Evolutionary conservation across 208 protist species (phyloP).

Genomic region (Leishmania guyanensis): DNA sequence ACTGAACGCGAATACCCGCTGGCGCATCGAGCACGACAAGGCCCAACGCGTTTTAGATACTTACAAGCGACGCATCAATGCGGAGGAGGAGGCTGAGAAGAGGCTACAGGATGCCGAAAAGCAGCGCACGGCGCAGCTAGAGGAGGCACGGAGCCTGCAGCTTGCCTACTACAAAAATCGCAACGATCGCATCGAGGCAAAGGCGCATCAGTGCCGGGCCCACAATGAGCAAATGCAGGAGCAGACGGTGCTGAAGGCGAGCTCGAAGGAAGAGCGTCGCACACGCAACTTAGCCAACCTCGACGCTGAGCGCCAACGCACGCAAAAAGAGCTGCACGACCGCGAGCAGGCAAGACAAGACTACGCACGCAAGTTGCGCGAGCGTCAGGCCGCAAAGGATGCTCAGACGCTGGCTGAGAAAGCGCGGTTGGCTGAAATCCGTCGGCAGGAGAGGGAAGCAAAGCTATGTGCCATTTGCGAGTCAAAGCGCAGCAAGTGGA

Average conservation of each 20-base stretch:
- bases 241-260: slow-evolving; percentile 43
- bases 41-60: slow-evolving; percentile 39
- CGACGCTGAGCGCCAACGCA: slow-evolving; percentile 42
- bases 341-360: slow-evolving; percentile 40
- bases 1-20: slow-evolving; percentile 36
- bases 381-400: slow-evolving; percentile 30
- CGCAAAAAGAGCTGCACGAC: slow-evolving; percentile 54
- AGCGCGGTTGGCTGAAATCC: slow-evolving; percentile 32
- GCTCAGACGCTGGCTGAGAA: slow-evolving; percentile 40
- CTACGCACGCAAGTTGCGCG: slow-evolving; percentile 36
- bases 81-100: slow-evolving; percentile 39
- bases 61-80: slow-evolving; percentile 41
- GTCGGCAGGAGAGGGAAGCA: slow-evolving; percentile 44
- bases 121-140: slow-evolving; percentile 41
- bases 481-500: slow-evolving; percentile 38
- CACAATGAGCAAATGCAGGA: slow-evolving; percentile 44
- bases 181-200: slow-evolving; percentile 48
- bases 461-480: slow-evolving; percentile 54
- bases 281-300: slow-evolving; percentile 43
- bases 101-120: slow-evolving; percentile 50
- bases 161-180: slow-evolving; percentile 55
- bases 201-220: slow-evolving; percentile 43
- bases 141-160: slow-evolving; percentile 50
- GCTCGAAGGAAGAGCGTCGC: slow-evolving; percentile 51
- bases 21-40: slow-evolving; percentile 36